Base-by-base conservation (phyloP, 257 asterid species). In the Lavandula angustifolia region DNA sequence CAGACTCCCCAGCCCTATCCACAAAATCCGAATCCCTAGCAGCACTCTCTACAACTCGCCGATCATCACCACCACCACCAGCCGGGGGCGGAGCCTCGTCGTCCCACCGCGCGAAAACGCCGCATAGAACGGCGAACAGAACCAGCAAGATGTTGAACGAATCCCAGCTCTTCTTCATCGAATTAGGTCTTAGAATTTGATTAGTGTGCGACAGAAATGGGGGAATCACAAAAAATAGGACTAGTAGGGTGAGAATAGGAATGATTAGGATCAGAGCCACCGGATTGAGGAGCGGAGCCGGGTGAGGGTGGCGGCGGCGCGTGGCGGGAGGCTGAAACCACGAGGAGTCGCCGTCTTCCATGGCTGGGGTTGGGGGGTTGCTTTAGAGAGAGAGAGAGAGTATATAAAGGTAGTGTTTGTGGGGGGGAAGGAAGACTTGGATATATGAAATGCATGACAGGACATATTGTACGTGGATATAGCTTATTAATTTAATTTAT, bases 131-230 rank as follows among this genome's bases (percentile, higher is more conserved):
- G 4, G 96, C 96, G 27, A 88, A 86, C 14, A 91, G 53, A 0
- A 91, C 92, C 11, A 91, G 48, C 16, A 86, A 62, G 4, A 91
- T 51, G 59, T 83, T 84, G 43, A 88, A 50, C 0, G 94, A 84
- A 62, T 88, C 96, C 95, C 94, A 88, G 41, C 95, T 80, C 49
- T 80, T 86, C 61, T 79, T 85, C 9, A 87, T 95, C 0, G 98
- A 82, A 63, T 72, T 73, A 47, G 92, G 95, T 47, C 85, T 80
- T 17, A 84, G 82, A 41, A 85, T 52, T 34, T 87, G 89, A 3
- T 48, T 67, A 1, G 87, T 68, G 16, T 81, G 92, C 0, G 90
- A 71, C 2, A 85, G 67, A 62, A 87, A 72, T 9, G 95, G 91
- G 4, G 92, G 92, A 7, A 83, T 56, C 4, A 83, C 13, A 60